These are phyloP conservation scores for Quercus gilva DNA, from an alignment of 306 rosid genomes.

Conservation along the genomic window DNA sequence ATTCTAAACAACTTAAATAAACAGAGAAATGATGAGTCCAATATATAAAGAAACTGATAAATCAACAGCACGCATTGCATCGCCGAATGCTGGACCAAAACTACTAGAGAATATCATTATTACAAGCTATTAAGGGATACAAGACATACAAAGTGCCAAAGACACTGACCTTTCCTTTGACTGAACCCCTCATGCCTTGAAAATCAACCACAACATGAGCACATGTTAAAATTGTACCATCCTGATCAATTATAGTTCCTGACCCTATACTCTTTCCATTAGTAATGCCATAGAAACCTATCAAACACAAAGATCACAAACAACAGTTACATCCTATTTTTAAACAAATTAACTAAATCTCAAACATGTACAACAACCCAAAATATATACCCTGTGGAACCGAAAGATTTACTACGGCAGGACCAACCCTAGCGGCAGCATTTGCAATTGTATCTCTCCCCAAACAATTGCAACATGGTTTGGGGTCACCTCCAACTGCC, in stretches of 20 bases:
- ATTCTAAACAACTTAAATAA: background rate
- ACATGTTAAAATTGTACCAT: constrained; percentile 89
- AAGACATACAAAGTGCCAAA: background rate
- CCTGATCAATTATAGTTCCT: constrained; percentile 75
- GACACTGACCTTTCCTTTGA: constrained; percentile 74
- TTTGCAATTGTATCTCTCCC: constrained; percentile 77
- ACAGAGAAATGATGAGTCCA: background rate
- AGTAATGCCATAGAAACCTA: constrained; percentile 50
- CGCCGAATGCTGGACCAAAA: background rate
- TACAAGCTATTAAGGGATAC: background rate
- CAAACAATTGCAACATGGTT: constrained; percentile 48
- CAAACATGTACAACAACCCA: background rate
- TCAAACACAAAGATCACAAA: constrained; percentile 4
- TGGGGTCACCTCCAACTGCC: constrained; percentile 29
- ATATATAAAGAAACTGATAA: background rate
- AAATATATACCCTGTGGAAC: constrained; percentile 50
- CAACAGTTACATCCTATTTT: background rate
- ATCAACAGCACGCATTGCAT: background rate
- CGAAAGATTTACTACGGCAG: constrained; percentile 84
- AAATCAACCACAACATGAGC: constrained; percentile 78
- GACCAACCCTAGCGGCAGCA: constrained; percentile 79
- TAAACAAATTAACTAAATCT: background rate
- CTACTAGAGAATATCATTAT: background rate
- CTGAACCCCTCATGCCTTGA: constrained; percentile 44
- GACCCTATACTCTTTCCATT: constrained; percentile 64